Conservation (phyloP, 2,329 filamentous ascomycete species). For the Nothomitra cinnamomea region DNA sequence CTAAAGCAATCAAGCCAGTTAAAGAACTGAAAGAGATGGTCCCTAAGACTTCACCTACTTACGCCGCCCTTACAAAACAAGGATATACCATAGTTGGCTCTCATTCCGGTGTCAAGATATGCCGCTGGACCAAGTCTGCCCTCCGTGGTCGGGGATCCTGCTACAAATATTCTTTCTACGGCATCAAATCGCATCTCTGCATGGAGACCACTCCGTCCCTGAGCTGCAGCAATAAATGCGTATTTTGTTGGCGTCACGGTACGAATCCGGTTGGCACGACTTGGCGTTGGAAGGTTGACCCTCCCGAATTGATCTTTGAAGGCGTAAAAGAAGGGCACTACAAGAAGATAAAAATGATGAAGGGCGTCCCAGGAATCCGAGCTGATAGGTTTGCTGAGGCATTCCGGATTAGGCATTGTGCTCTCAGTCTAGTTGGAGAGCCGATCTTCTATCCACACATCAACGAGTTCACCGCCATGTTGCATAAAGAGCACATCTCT, state of each 20-base stretch:
- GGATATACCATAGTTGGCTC: conserved; percentile 91
- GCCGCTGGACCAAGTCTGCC: conserved; percentile 95
- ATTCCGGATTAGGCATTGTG: conserved; percentile 85
- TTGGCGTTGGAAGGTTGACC: conserved; percentile 92
- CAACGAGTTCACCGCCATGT: conserved; percentile 72
- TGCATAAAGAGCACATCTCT: conserved; percentile 75
- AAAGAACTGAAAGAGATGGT: conserved; percentile 71
- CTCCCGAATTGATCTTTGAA: conserved; percentile 73
- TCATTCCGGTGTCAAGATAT: conserved; percentile 94
- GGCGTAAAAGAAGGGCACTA: conserved; percentile 88
- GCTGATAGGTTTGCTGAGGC: conserved; percentile 86
- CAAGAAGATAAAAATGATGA: conserved; percentile 94
- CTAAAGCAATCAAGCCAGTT: conserved; percentile 30
- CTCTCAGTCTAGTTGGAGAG: conserved; percentile 80
- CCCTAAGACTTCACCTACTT: conserved; percentile 74
- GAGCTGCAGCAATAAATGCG: conserved; percentile 94
- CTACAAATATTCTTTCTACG: conserved; percentile 97
- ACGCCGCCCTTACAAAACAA: conserved; percentile 81
- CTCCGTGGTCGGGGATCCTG: conserved; percentile 84
- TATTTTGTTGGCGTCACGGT: conserved; percentile 97
- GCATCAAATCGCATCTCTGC: conserved; percentile 88
- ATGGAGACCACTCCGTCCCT: conserved; percentile 97
- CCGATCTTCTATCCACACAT: conserved; percentile 99
- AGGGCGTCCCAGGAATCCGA: conserved; percentile 79
- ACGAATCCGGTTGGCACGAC: conserved; percentile 94